Conservation (phyloP, 2,329 filamentous ascomycete species). For the Lachnellula arida region DNA sequence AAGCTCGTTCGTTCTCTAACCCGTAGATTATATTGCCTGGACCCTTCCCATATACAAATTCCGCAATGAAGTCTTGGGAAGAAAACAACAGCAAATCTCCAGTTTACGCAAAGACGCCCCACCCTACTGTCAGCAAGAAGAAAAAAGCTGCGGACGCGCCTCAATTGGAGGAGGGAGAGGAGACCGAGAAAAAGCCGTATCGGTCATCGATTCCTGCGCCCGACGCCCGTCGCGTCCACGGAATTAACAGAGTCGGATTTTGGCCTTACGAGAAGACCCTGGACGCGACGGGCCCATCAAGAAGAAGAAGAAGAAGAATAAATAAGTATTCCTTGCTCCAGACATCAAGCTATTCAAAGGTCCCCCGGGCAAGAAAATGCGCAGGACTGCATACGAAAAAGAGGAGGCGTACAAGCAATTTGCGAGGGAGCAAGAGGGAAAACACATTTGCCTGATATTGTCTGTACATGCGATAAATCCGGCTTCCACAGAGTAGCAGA, state of each 20-base stretch:
- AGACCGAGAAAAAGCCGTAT: not conserved
- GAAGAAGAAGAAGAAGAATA: not conserved
- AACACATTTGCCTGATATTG: not conserved
- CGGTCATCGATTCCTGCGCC: not conserved
- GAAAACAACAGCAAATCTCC: not conserved
- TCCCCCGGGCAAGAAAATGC: not conserved
- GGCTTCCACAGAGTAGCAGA: slow-evolving; percentile 31
- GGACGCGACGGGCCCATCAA: slow-evolving; percentile 1
- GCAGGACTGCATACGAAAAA: not conserved
- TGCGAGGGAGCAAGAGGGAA: not conserved
- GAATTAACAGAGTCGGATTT: not conserved
- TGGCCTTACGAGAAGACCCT: not conserved
- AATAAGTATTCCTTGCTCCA: too few relatives aligned
- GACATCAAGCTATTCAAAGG: slow-evolving; percentile 4
- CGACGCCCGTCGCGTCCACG: not conserved
- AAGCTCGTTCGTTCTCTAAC: not conserved
- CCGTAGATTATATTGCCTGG: not conserved
- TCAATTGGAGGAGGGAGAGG: not conserved
- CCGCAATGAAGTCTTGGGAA: not conserved
- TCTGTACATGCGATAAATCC: slow-evolving; percentile 32
- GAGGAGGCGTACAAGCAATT: not conserved
- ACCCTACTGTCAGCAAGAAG: not conserved
- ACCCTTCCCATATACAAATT: not conserved
- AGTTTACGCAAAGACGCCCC: not conserved
- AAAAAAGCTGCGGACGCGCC: not conserved